phyloP scores from a whole-genome alignment of 495 filamentous ascomycete species.

The Ascobolus immersus region DNA sequence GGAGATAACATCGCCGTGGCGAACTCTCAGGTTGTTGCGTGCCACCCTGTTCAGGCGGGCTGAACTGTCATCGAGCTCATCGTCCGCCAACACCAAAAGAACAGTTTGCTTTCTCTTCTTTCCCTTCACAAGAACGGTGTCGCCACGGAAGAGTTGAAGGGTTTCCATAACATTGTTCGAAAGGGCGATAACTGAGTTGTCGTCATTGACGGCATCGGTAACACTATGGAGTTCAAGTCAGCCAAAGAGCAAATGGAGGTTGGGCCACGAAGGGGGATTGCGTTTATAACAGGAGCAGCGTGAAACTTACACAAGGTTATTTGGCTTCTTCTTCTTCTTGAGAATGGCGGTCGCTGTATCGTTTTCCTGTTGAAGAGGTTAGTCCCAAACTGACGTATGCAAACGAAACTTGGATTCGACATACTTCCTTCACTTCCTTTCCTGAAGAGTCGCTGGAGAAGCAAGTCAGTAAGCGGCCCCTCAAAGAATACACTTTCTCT shows the following conservation, averaged over 20 bases:
- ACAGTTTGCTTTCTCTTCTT: slow-evolving; percentile 99
- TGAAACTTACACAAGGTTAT: slow-evolving; percentile 92
- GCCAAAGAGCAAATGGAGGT: slow-evolving; percentile 19
- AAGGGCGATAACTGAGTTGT: slow-evolving; percentile 65
- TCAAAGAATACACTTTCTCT: neutral
- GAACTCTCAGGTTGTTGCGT: slow-evolving; percentile 89
- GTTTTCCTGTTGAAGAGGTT: slow-evolving; percentile 34
- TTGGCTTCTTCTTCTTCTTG: slow-evolving; percentile 99
- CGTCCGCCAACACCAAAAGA: slow-evolving; percentile 86
- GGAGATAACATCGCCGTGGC: slow-evolving; percentile 91
- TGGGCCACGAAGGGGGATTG: slow-evolving; percentile 1
- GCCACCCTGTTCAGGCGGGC: slow-evolving; percentile 94
- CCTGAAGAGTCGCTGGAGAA: slow-evolving; percentile 58
- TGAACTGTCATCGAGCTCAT: slow-evolving; percentile 90
- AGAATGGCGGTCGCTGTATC: slow-evolving; percentile 93
- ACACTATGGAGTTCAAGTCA: too few species aligned
- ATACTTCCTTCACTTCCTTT: slow-evolving; percentile 61
- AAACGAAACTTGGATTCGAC: slow-evolving; percentile 12
- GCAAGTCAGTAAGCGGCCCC: slow-evolving; percentile 1
- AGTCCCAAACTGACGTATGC: slow-evolving; percentile 17
- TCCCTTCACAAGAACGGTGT: slow-evolving; percentile 91
- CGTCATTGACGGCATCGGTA: slow-evolving; percentile 93
- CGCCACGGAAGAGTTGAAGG: slow-evolving; percentile 88
- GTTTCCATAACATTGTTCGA: slow-evolving; percentile 99
- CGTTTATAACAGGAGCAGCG: too few species aligned